Base-by-base conservation (phyloP, 2,329 filamentous ascomycete genomes). In the Coniochaeta ligniaria region DNA sequence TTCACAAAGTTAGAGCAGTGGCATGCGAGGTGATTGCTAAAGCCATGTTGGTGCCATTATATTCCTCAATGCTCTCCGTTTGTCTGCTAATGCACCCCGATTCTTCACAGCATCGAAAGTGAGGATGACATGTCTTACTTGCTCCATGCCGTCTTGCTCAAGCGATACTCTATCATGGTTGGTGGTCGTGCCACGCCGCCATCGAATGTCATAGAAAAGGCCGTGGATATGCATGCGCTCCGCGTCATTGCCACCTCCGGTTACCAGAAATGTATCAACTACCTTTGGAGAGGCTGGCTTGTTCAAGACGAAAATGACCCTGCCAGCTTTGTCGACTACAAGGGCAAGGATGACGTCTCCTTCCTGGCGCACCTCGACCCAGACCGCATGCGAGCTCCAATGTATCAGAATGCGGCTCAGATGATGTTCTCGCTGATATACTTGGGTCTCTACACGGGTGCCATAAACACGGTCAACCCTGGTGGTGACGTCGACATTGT, bases 21-120 rank as follows among this genome's bases (percentile, higher is more conserved):
- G 93, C 95, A 16, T 96, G 92, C 70, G 92, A 97, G 73, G 87
- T 97, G 56, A 89, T 99, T 68, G 93, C 95, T 22, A 99, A 98
- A 78, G 80, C 83, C 26, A 78, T 88, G 81, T 83, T 68, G 69
- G 78, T 69, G 16, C 22, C 22, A 26, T 36, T 36, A 9, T 28
- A 9, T 45, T 35, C 1, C 54, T 22, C 16, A 9, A 17, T 11
- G 6, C 8, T 57, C 11, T 14, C 8, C 11, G 36, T n/a, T 47
- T 28, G 20, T 14, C n/a, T 47, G 43, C 22, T 47, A 24, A 22
- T 26, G 22, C 62, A 38, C 62, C 60, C 9, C 20, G 31, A 26
- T 47, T 24, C 26, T 33, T 20, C 6, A 7, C 62, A 90, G 88
- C 66, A 98, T 99, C 69, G 95, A 99, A 74, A 76, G 74, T 2